Evolutionary conservation across 805 yeast species (phyloP), one percentile per base, ranked within the genome.

Genomic region (Hanseniaspora hatyaiensis): DNA sequence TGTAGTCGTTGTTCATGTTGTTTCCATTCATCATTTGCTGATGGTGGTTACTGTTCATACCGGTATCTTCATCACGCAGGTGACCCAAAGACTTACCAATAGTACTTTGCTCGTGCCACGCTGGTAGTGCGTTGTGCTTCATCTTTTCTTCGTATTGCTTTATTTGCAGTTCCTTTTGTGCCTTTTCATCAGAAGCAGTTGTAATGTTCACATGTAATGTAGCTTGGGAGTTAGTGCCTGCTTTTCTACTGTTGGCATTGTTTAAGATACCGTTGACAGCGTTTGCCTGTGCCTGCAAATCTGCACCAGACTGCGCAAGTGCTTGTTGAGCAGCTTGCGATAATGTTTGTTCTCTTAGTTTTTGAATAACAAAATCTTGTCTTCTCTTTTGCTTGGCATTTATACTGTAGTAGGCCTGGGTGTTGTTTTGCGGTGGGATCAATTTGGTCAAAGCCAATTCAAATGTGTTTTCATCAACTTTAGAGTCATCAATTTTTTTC

Each of bases 71-170:
- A 38, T 65, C 69, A 52, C 73, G 80, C 50, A 77, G 56, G 52
- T 68, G 72, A 50, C 80, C 83, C 50, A 75, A 62, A 12, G 72
- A 64, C 54, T 78, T 71, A 39, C 95, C 95, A 54, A 89, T 89
- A 0, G 99, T 88, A 59, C 89, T 78, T 55, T 81, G 80, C 53
- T 82, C 77, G 61, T 92, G 95, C 99, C 99, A 92, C 24, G 92
- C 80, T 6, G 99, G 99, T 54, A 92, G 71, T 3, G 96, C 96
- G 61, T 92, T 92, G 63, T 89, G 96, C 59, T 82, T 80, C 62
- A 88, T 62, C 73, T 80, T 63, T 75, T 77, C 72, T 73, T 78
- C 68, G 69, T 78, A 64, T 61, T 82, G 81, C 59, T 75, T 68
- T 55, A 78, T 78, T 59, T 69, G 73, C 56, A 73, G 72, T 63